Evolutionary conservation across 768 basidiomycete genomes (phyloP).

Genomic region (Suillus lakei): DNA sequence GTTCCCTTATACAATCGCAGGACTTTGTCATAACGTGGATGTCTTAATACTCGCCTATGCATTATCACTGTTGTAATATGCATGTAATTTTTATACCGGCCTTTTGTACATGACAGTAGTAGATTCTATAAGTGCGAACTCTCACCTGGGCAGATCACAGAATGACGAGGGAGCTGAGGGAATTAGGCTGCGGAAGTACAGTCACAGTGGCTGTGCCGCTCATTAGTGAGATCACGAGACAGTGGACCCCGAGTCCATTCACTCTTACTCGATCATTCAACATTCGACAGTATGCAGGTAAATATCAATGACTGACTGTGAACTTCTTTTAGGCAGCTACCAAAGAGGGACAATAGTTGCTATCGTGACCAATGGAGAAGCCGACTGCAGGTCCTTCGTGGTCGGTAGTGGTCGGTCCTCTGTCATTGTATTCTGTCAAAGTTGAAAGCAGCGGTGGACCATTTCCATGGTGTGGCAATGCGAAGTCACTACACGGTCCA

Average conservation of each 20-base stretch:
- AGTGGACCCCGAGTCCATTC: too few relatives aligned
- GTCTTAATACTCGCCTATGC: background rate
- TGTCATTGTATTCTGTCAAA: constrained; percentile 12
- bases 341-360: background rate
- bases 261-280: too few relatives aligned
- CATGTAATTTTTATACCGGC: background rate
- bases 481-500: background rate
- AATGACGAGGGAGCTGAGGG: background rate
- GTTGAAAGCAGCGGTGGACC: background rate
- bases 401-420: background rate
- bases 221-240: background rate
- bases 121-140: background rate
- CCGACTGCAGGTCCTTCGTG: background rate
- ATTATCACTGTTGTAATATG: background rate
- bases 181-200: background rate
- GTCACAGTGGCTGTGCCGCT: background rate
- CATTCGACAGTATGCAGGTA: background rate
- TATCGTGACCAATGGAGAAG: background rate
- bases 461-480: background rate
- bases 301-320: background rate
- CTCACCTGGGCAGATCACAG: background rate
- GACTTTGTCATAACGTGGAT: background rate
- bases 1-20: background rate
- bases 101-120: background rate
- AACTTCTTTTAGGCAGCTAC: background rate